Evolutionary conservation across 2,329 filamentous ascomycete species (phyloP).

Genomic region (Xylariaceae sp.): DNA sequence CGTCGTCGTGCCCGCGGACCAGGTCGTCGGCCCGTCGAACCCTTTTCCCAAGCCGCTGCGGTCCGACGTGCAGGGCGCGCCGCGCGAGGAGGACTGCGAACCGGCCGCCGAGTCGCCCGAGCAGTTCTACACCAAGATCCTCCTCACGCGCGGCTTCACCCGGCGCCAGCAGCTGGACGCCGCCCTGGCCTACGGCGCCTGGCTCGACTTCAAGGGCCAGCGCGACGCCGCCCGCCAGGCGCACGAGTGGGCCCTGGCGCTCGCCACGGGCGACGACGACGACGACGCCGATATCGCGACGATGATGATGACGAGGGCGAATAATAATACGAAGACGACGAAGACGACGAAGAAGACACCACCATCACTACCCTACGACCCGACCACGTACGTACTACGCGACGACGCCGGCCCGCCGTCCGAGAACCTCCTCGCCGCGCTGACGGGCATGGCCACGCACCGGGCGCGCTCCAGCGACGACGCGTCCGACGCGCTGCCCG

Average conservation of each 20-base stretch:
- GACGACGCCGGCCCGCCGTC: slow-evolving; percentile 53
- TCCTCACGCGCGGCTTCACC: slow-evolving; percentile 73
- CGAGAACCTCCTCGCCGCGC: slow-evolving; percentile 64
- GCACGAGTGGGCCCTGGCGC: slow-evolving; percentile 68
- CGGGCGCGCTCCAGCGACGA: slow-evolving; percentile 64
- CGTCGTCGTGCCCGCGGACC: slow-evolving; percentile 63
- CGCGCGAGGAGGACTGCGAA: slow-evolving; percentile 68
- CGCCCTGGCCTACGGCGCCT: slow-evolving; percentile 75
- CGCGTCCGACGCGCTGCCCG: slow-evolving; percentile 64
- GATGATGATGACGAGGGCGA: neutral
- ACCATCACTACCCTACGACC: slow-evolving; percentile 45
- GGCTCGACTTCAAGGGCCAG: slow-evolving; percentile 69
- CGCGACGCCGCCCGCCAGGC: slow-evolving; percentile 60
- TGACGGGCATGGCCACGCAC: slow-evolving; percentile 73
- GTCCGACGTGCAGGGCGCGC: slow-evolving; percentile 52
- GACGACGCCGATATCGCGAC: too few species aligned
- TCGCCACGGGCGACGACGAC: too few species aligned
- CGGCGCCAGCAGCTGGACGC: slow-evolving; percentile 76
- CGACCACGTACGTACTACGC: slow-evolving; percentile 55
- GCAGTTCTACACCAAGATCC: slow-evolving; percentile 70
- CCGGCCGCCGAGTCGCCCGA: slow-evolving; percentile 64
- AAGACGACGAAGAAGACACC: too few species aligned
- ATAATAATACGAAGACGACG: slow-evolving; percentile 36
- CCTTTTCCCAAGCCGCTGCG: slow-evolving; percentile 68
- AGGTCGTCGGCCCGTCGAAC: slow-evolving; percentile 77